Evolutionary conservation across 331 rosid species (phyloP).

Genomic region (Quercus lobata): DNA sequence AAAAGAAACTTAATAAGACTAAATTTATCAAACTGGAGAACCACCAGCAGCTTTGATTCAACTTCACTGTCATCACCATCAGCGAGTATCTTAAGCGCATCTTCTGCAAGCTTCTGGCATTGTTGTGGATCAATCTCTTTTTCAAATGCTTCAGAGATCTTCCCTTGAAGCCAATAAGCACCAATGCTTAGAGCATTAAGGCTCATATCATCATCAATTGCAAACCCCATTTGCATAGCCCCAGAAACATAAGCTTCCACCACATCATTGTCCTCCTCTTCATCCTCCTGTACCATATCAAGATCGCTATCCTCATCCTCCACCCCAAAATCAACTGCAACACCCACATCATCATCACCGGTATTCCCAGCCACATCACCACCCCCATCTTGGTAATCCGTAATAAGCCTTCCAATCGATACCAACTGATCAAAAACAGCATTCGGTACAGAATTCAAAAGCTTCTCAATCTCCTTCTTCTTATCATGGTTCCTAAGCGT

Average conservation of each 20-base stretch:
- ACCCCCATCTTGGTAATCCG: conserved; percentile 70
- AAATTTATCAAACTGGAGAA: conserved; percentile 71
- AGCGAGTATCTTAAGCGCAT: conserved; percentile 66
- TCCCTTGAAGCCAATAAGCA: conserved; percentile 98
- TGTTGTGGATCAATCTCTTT: conserved; percentile 88
- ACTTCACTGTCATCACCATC: conserved; percentile 80
- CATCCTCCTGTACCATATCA: conserved; percentile 82
- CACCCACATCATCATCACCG: conserved; percentile 79
- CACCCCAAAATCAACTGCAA: conserved; percentile 87
- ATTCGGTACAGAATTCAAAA: conserved; percentile 50
- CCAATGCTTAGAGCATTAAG: conserved; percentile 90
- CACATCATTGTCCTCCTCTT: conserved; percentile 73
- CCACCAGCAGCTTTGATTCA: conserved; percentile 64
- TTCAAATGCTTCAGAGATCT: conserved; percentile 83
- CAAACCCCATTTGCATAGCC: conserved; percentile 93
- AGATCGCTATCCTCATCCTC: conserved; percentile 94
- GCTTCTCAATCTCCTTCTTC: conserved; percentile 90
- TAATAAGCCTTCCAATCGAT: conserved; percentile 68
- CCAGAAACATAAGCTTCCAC: conserved; percentile 53
- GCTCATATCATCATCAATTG: conserved; percentile 80
- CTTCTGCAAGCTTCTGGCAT: conserved; percentile 88
- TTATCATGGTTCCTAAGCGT: conserved; percentile 52
- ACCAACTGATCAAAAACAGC: conserved; percentile 59
- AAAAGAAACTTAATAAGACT: conserved; percentile 69
- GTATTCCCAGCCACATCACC: conserved; percentile 37